Evolutionary conservation across 106 monocot species (phyloP), one percentile per base, ranked within the genome.

Genomic region (Allium sativum): DNA sequence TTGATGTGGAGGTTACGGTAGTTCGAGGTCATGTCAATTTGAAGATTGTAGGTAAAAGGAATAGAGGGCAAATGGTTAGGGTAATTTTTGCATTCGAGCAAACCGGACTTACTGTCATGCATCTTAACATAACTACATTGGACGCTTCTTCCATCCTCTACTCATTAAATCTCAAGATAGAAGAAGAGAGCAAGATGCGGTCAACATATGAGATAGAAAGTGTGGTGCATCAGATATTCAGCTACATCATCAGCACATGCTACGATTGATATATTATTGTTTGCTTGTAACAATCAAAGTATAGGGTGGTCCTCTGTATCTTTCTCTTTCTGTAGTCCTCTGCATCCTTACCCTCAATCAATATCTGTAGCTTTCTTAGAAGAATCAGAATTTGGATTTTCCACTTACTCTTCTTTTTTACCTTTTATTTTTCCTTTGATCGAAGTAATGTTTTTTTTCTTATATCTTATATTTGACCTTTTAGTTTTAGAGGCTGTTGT

Each of bases 91-190:
- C 84, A 14, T 41, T 95, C 67, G 89, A 95, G 65, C 81, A 84
- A 18, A 79, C 88, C 53, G 66, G 72, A 21, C 74, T 98, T 42
- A 47, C 76, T 0, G 96, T 88, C 12, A 59, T 85, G 42, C 96
- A 98, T 55, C 82, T 98, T 70, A 85, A 54, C 53, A 61, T 98
- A 47, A 80, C 80, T 6, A 74, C 84, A 1, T 56, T 91, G 13
- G 79, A 82, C 15, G 51, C 62, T 21, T 56, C 60, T 52, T 77
- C 73, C 62, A 61, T 92, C 18, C 67, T 98, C 55, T 85, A 87
- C 79, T 98, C 79, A 10, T 64, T 98, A 67, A 98, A 85, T 64
- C 80, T 98, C 52, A 98, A 88, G 94, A 81, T 81, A 68, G 94
- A 94, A 42, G 83, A 89, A 8, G 81, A 69, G 45, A 89, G 94